phyloP scores from a whole-genome alignment of 1,284 basidiomycete species.

The Sporisorium graminicola region DNA sequence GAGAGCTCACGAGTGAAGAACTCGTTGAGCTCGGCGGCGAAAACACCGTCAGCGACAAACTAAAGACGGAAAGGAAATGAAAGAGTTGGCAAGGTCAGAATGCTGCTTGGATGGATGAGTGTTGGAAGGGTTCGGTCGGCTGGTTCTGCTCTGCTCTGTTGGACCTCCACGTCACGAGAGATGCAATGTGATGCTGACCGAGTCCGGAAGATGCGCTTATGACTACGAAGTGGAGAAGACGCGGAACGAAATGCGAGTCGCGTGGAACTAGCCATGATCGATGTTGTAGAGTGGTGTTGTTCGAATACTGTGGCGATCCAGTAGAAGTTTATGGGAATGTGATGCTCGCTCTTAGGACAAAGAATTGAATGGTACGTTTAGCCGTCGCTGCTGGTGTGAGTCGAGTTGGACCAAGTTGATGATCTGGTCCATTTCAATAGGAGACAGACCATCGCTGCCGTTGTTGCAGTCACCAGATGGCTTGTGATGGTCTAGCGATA shows the following conservation, averaged over 20 bases:
- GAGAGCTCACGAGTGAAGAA: constrained; percentile 98
- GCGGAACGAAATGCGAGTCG: neutral
- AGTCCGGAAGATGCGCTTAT: neutral
- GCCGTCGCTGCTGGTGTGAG: too few species aligned
- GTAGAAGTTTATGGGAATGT: too few species aligned
- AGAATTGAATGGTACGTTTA: too few species aligned
- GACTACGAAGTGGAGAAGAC: neutral
- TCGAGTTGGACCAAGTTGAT: too few species aligned
- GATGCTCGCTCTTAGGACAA: too few species aligned
- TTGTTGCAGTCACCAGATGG: too few species aligned
- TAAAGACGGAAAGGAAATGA: constrained; percentile 69
- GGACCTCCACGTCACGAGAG: neutral
- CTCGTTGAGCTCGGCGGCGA: constrained; percentile 97
- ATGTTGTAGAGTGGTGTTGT: too few species aligned
- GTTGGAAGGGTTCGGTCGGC: neutral
- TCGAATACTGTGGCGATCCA: too few species aligned
- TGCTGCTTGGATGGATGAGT: neutral
- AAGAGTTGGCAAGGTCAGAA: constrained; percentile 15
- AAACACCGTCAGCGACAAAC: constrained; percentile 98
- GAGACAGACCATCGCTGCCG: too few species aligned
- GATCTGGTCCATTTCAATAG: too few species aligned
- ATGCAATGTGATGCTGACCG: constrained; percentile 1
- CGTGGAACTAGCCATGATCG: neutral
- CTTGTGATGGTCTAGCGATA: too few species aligned
- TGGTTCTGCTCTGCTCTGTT: constrained; percentile 13